Percentiles rank a stretch among this genome's conserved stretches.
Conservation (phyloP, 768 basidiomycete genomes). For the Tylopilus vinaceipallidus region DNA sequence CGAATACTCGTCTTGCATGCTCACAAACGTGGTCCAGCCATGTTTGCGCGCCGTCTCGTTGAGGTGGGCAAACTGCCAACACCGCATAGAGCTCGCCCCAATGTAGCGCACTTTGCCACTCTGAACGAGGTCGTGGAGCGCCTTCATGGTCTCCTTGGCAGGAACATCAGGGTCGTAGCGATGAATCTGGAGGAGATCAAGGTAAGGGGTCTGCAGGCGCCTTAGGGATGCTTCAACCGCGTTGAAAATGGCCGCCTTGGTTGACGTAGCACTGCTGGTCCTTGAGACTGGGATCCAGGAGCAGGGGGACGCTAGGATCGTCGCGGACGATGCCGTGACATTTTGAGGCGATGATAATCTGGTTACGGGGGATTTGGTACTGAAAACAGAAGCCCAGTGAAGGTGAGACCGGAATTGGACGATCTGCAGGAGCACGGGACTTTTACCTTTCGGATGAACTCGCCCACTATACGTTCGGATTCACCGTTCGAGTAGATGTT, state of each 20-base stretch:
- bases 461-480: constrained; percentile 37
- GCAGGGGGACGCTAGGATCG: not conserved
- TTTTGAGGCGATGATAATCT: constrained; percentile 34
- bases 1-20: constrained; percentile 55
- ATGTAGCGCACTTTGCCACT: constrained; percentile 51
- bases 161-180: no score
- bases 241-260: constrained; percentile 38
- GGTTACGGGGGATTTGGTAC: constrained; percentile 33
- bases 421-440: not conserved
- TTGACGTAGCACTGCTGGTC: constrained; percentile 26
- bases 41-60: constrained; percentile 43
- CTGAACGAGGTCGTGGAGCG: constrained; percentile 49
- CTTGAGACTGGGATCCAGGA: not conserved
- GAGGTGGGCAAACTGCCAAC: constrained; percentile 45
- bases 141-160: no score
- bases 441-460: constrained; percentile 36
- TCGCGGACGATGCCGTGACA: constrained; percentile 17
- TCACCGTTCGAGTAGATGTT: constrained; percentile 37
- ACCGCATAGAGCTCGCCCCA: constrained; percentile 46
- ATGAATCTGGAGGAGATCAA: no score
- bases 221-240: constrained; percentile 36
- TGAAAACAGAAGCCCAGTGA: no score
- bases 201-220: constrained; percentile 36
- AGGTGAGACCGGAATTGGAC: no score
- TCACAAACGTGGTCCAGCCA: constrained; percentile 53